phyloP scores from a whole-genome alignment of 306 rosid species.

The Potentilla sterilis region DNA sequence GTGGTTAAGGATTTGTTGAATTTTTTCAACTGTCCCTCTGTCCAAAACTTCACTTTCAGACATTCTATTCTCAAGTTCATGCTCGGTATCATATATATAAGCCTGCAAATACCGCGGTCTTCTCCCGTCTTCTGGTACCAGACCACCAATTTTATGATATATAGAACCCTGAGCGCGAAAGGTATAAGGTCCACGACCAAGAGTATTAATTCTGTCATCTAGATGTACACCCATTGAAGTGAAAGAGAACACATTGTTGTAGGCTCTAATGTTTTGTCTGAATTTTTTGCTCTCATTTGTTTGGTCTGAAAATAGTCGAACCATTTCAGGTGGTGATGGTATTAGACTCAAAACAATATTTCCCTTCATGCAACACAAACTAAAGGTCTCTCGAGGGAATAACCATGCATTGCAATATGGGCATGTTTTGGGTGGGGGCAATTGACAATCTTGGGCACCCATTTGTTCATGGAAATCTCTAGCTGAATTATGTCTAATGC shows the following conservation, averaged over 20 bases:
- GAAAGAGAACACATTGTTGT: conserved; percentile 1
- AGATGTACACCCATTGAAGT: background rate
- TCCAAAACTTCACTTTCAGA: background rate
- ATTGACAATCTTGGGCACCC: background rate
- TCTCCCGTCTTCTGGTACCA: background rate
- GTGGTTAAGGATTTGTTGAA: background rate
- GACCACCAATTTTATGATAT: background rate
- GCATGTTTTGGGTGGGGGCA: background rate
- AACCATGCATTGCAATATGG: background rate
- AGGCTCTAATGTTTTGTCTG: background rate
- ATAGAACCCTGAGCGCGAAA: conserved; percentile 11
- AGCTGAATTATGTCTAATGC: background rate
- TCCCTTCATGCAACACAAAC: background rate
- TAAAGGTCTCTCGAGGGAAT: background rate
- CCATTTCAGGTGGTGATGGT: background rate
- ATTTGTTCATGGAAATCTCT: background rate
- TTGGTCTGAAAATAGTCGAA: background rate
- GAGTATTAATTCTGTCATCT: background rate
- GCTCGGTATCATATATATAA: background rate
- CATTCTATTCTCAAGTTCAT: background rate
- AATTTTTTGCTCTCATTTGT: background rate
- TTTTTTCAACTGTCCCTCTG: background rate
- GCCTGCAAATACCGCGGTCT: background rate
- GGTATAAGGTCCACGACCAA: background rate
- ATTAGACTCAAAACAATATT: background rate